Evolutionary conservation across 2,329 filamentous ascomycete genomes (phyloP), one percentile per base, ranked within the genome.

Genomic region (Diaporthe sp.): DNA sequence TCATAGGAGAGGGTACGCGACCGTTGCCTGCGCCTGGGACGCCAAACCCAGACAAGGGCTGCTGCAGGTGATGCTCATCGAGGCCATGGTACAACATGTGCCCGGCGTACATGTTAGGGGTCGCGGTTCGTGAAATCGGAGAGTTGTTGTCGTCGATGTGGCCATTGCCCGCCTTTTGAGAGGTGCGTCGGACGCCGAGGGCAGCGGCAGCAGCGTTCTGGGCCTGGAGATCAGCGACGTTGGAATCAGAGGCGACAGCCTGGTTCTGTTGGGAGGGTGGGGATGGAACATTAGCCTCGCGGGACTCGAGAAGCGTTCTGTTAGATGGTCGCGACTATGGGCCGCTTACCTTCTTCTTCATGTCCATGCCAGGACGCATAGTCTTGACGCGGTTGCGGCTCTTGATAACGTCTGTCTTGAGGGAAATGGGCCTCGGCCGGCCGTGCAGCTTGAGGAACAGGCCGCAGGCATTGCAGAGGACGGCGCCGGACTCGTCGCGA

Each of bases 381-480:
- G 95, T 97, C 88, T 98, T 98, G 79, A 98, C 96, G 77, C 97
- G 92, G 85, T 99, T 99, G 81, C 97, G 95, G 87, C 96, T 98
- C 88, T 99, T 99, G 87, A 99, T 99, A 78, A 98, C 96, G 87
- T 99, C 97, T 65, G 97, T 98, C 89, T 99, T 99, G 80, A 99
- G 90, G 79, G 94, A 97, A 83, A 98, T 98, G 78, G 97, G 97
- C 73, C 97, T 93, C 75, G 97, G 92, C 35, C 96, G 94, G 77
- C 96, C 96, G 83, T 99, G 97, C 78, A 99, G 90, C 89, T 99
- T 99, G 80, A 98, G 90, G 85, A 98, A 99, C 73, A 99, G 90
- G 75, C 97, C 97, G 85, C 97, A 99, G 81, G 97, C 97, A 86
- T 99, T 99, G 92, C 97, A 99, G 70, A 99, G 93, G 50, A 99